phyloP scores from a whole-genome alignment of 1,139 yeast genomes.

The Candida buenavistaensis region DNA sequence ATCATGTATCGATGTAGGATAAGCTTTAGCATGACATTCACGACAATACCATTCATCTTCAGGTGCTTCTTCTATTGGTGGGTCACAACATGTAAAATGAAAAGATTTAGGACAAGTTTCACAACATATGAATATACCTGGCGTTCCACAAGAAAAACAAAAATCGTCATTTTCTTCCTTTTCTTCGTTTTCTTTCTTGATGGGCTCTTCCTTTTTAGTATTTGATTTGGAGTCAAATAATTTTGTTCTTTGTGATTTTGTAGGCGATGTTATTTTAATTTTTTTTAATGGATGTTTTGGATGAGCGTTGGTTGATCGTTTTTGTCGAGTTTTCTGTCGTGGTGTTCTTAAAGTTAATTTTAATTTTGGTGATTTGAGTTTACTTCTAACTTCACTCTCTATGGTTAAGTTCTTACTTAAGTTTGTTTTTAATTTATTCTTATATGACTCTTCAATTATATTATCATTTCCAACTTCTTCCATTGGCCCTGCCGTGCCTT shows the following conservation, averaged over 20 bases:
- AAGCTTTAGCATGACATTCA: constrained; percentile 53
- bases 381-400: constrained; percentile 34
- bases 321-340: constrained; percentile 7
- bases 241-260: constrained; percentile 31
- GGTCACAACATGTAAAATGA: constrained; percentile 88
- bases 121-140: constrained; percentile 90
- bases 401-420: constrained; percentile 12
- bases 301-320: constrained; percentile 1
- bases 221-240: constrained; percentile 25
- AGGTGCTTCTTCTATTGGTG: constrained; percentile 82
- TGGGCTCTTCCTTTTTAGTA: constrained; percentile 4
- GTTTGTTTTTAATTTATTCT: constrained; percentile 31
- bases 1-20: constrained; percentile 27
- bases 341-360: constrained; percentile 16
- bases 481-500: constrained; percentile 9
- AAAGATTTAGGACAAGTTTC: constrained; percentile 91
- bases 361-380: constrained; percentile 14
- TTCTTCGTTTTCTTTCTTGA: constrained; percentile 21
- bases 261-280: constrained; percentile 40
- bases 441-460: constrained; percentile 20
- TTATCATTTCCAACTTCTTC: constrained; percentile 8
- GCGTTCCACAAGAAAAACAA: constrained; percentile 84
- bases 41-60: constrained; percentile 90
- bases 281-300: constrained; percentile 25
- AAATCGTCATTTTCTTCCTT: constrained; percentile 74